phyloP scores from a whole-genome alignment of 441 rosid genomes.

The Pelargonium fulgidum region DNA sequence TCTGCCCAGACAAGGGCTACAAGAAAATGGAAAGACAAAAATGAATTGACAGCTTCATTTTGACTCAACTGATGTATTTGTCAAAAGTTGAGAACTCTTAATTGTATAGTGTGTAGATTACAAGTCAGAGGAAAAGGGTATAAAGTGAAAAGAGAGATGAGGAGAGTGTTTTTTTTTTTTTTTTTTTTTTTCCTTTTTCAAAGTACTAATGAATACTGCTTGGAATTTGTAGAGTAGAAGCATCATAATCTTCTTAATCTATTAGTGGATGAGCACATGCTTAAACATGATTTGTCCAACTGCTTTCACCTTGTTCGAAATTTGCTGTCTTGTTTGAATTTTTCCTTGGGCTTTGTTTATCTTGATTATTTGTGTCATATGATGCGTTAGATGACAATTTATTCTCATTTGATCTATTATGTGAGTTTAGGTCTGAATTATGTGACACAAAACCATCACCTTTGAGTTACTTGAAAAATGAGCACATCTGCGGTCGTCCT shows the following conservation, averaged over 20 bases:
- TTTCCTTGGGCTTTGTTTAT: background rate
- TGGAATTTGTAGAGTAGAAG: background rate
- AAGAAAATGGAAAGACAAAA: background rate
- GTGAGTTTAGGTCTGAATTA: slow-evolving; percentile 53
- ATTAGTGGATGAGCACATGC: too few relatives aligned
- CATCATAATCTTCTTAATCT: too few relatives aligned
- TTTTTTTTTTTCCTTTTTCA: too few relatives aligned
- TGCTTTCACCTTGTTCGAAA: too few relatives aligned
- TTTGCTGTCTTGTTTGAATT: background rate
- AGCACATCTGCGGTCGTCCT: slow-evolving; percentile 91
- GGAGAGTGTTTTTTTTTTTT: background rate
- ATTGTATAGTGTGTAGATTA: too few relatives aligned
- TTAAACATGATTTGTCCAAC: background rate
- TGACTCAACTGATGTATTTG: background rate
- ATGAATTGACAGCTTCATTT: background rate
- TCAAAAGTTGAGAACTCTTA: background rate
- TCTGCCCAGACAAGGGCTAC: background rate
- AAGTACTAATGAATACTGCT: background rate
- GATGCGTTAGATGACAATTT: background rate
- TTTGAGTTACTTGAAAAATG: slow-evolving; percentile 56
- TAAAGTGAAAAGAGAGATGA: background rate
- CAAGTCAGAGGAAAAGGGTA: too few relatives aligned
- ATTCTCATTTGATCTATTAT: background rate
- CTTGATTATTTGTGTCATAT: background rate
- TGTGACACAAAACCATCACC: slow-evolving; percentile 65